Evolutionary conservation across 2,329 filamentous ascomycete genomes (phyloP).

Genomic region (Pseudogymnoascus sp.): DNA sequence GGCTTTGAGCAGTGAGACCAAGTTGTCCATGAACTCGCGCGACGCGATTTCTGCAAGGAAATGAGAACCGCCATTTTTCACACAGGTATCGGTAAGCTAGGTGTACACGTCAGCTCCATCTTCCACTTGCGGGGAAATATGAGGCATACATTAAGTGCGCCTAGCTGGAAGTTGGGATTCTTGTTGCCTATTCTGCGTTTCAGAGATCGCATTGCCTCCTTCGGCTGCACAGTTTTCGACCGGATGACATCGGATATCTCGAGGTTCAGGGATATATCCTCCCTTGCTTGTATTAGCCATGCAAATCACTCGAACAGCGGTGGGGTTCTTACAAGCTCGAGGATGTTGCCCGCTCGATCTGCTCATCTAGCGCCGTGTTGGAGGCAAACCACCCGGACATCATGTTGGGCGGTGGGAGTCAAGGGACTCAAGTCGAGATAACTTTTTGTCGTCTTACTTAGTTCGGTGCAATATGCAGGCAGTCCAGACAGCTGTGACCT

Average conservation of each 20-base stretch:
- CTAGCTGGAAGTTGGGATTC: constrained; percentile 94
- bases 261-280: constrained; percentile 94
- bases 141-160: constrained; percentile 69
- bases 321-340: constrained; percentile 68
- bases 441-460: neutral
- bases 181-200: constrained; percentile 93
- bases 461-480: neutral
- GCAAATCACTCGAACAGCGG: neutral
- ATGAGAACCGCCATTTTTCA: constrained; percentile 95
- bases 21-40: constrained; percentile 95
- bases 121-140: neutral
- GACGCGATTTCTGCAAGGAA: constrained; percentile 94
- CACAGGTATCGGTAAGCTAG: constrained; percentile 90
- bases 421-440: neutral
- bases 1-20: constrained; percentile 80
- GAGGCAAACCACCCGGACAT: constrained; percentile 98
- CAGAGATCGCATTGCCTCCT: constrained; percentile 94
- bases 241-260: constrained; percentile 97
- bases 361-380: constrained; percentile 88
- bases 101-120: constrained; percentile 3
- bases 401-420: constrained; percentile 35
- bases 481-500: neutral
- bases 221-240: constrained; percentile 94
- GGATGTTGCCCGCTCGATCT: constrained; percentile 89
- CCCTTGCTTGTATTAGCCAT: constrained; percentile 42